These are phyloP conservation scores for Ailanthus altissimus DNA, from an alignment of 345 rosid species.

Conservation along the genomic window DNA sequence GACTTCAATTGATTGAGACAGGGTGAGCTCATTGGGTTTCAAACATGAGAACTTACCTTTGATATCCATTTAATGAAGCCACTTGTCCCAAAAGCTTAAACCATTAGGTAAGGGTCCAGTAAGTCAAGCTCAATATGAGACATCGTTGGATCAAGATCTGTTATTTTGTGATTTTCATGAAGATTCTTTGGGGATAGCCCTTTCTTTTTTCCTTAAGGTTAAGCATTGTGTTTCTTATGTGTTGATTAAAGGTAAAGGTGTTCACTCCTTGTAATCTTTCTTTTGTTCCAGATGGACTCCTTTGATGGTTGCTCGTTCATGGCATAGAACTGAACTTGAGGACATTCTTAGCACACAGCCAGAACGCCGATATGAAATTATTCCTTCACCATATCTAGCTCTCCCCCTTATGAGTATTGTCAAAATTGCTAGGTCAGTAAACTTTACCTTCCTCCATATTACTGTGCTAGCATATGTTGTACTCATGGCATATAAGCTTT, in stretches of 20 bases:
- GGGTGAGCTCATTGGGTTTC: no score
- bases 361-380: conserved; percentile 37
- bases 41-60: no score
- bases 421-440: conserved; percentile 78
- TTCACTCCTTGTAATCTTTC: conserved; percentile 20
- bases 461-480: neutral
- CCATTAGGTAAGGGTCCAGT: no score
- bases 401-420: conserved; percentile 95
- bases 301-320: conserved; percentile 88
- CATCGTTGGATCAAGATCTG: neutral
- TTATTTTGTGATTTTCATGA: neutral
- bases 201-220: neutral
- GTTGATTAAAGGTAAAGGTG: neutral
- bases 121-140: no score
- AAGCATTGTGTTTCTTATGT: neutral
- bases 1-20: no score
- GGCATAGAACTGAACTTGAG: conserved; percentile 85
- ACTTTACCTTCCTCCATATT: conserved; percentile 9
- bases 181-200: neutral
- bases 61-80: no score
- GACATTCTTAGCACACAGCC: conserved; percentile 56
- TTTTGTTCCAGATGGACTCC: conserved; percentile 75
- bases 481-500: neutral
- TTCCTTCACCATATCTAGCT: conserved; percentile 74
- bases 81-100: no score